Conservation (phyloP, 805 yeast genomes). For the Lipomyces starkeyi region DNA sequence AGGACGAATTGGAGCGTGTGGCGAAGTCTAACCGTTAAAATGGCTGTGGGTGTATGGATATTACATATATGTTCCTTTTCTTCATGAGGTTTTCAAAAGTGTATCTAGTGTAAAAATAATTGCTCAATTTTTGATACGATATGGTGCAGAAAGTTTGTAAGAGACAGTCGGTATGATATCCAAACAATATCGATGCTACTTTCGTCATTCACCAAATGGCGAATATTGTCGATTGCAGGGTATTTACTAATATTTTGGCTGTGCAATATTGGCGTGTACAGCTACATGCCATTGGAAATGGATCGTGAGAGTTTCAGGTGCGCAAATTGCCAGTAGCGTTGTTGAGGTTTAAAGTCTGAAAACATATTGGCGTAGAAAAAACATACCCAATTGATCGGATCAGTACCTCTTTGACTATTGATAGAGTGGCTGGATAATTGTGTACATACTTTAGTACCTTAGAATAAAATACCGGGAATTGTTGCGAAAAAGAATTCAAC, state of each 20-base stretch:
- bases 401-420: neutral
- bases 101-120: conserved; percentile 38
- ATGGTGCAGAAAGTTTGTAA: too few relatives aligned
- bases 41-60: conserved; percentile 9
- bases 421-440: neutral
- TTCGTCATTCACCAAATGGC: too few relatives aligned
- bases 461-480: neutral
- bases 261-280: too few relatives aligned
- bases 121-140: conserved; percentile 4
- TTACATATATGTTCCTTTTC: conserved; percentile 21
- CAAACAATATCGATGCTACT: too few relatives aligned
- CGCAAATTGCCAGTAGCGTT: too few relatives aligned
- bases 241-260: too few relatives aligned
- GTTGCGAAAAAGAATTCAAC: too few relatives aligned
- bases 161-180: neutral
- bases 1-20: conserved; percentile 99
- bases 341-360: too few relatives aligned
- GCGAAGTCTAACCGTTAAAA: conserved; percentile 99
- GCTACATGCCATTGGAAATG: neutral
- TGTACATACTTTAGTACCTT: neutral
- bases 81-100: conserved; percentile 28
- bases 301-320: too few relatives aligned
- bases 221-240: too few relatives aligned
- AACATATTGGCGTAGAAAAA: neutral
- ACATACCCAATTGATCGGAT: neutral